Evolutionary conservation across 106 monocot species (phyloP).

Genomic region (Posidonia australis): DNA sequence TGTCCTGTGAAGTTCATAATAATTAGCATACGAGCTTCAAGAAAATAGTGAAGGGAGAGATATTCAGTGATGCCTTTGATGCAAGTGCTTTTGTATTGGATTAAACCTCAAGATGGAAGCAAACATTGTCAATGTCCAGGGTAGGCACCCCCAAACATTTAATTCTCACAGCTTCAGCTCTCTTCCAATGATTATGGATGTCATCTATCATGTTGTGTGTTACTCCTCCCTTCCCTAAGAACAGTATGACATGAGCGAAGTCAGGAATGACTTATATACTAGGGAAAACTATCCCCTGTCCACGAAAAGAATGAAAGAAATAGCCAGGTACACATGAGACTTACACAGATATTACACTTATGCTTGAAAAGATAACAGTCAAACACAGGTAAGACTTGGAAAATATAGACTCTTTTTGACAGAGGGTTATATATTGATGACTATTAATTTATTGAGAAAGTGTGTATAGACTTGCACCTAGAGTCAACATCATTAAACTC

Average conservation of each 20-base stretch:
- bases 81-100: neutral
- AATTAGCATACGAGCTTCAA: neutral
- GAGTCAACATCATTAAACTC: too few species aligned
- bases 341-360: too few species aligned
- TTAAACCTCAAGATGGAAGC: constrained; percentile 83
- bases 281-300: too few species aligned
- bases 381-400: too few species aligned
- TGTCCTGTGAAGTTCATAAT: constrained; percentile 41
- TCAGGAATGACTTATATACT: too few species aligned
- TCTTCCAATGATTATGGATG: constrained; percentile 87
- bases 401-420: too few species aligned
- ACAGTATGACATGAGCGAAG: neutral
- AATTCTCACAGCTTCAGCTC: constrained; percentile 83
- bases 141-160: constrained; percentile 87
- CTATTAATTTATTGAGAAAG: too few species aligned
- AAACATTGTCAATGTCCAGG: constrained; percentile 83
- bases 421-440: too few species aligned
- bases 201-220: constrained; percentile 89
- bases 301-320: too few species aligned
- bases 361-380: too few species aligned
- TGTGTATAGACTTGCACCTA: too few species aligned
- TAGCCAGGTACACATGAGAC: too few species aligned
- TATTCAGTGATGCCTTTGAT: neutral
- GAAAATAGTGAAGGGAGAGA: neutral
- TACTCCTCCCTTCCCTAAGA: constrained; percentile 64